Evolutionary conservation across 1,139 yeast species (phyloP).

Genomic region (Lodderomyces orthopsilosis): DNA sequence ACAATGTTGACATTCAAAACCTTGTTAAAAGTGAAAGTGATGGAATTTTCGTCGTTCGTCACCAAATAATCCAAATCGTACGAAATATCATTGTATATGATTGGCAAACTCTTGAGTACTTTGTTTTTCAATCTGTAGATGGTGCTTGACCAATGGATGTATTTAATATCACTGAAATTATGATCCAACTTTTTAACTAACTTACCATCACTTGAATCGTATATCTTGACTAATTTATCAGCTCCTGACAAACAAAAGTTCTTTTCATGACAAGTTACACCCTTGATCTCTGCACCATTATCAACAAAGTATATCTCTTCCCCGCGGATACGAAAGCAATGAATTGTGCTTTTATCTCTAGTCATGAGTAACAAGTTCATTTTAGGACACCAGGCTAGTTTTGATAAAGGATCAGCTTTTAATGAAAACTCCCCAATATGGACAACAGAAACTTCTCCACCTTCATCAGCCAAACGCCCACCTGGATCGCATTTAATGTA

Average conservation of each 20-base stretch:
- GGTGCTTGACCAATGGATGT: constrained; percentile 24
- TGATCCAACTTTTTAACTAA: constrained; percentile 25
- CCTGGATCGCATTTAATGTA: background rate
- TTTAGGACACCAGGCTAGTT: constrained; percentile 54
- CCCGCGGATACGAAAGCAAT: constrained; percentile 56
- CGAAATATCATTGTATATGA: constrained; percentile 7
- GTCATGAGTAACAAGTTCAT: constrained; percentile 53
- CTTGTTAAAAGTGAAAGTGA: constrained; percentile 34
- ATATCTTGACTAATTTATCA: constrained; percentile 45
- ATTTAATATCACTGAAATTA: constrained; percentile 19
- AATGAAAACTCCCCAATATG: constrained; percentile 12
- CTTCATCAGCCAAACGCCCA: background rate
- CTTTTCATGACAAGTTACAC: constrained; percentile 33
- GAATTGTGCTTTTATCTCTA: constrained; percentile 46
- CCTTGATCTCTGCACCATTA: constrained; percentile 32
- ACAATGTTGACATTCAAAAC: constrained; percentile 24
- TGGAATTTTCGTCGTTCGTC: constrained; percentile 21
- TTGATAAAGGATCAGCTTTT: constrained; percentile 12
- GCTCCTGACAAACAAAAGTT: constrained; percentile 45
- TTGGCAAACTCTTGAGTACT: constrained; percentile 28
- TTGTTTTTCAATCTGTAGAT: constrained; percentile 25
- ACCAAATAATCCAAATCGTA: constrained; percentile 23
- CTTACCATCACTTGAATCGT: constrained; percentile 49
- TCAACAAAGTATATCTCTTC: constrained; percentile 52
- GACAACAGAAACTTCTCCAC: constrained; percentile 5